Conservation (phyloP, 2,329 filamentous ascomycete genomes). For the Penicillium sp. region DNA sequence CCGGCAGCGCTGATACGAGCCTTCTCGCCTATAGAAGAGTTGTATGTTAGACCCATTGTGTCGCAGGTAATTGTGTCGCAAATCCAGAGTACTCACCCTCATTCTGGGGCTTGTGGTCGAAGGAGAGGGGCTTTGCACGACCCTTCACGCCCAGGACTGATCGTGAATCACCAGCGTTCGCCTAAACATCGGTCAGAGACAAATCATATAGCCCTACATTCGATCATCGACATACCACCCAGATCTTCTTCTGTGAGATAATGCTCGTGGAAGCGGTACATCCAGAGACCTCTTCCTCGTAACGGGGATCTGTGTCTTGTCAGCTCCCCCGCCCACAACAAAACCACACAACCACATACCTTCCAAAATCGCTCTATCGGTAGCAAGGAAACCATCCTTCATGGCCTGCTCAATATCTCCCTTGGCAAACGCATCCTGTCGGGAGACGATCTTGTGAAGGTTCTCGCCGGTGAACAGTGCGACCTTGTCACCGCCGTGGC, state of each 20-base stretch:
- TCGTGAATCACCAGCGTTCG: conserved; percentile 95
- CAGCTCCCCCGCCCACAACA: conserved; percentile 11
- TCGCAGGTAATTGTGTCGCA: neutral
- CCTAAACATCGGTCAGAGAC: conserved; percentile 56
- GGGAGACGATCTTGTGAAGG: conserved; percentile 90
- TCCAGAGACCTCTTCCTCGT: conserved; percentile 96
- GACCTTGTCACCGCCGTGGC: conserved; percentile 95
- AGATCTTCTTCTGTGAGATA: conserved; percentile 89
- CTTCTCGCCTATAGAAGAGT: conserved; percentile 73
- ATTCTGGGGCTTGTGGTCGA: conserved; percentile 98
- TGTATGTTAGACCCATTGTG: conserved; percentile 10
- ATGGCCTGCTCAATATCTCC: conserved; percentile 93
- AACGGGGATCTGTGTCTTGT: conserved; percentile 74
- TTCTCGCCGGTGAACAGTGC: conserved; percentile 90
- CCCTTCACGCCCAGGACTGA: conserved; percentile 95
- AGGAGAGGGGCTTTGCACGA: conserved; percentile 95
- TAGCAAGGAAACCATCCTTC: conserved; percentile 96
- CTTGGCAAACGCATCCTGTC: conserved; percentile 89
- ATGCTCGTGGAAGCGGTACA: conserved; percentile 93
- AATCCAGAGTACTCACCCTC: conserved; percentile 64
- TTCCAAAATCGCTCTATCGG: conserved; percentile 91
- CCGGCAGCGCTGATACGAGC: conserved; percentile 93
- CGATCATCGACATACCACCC: conserved; percentile 69
- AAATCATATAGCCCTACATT: conserved; percentile 18
- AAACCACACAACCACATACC: conserved; percentile 60